Percentiles rank a stretch among this genome's conserved stretches.
phyloP scores from a whole-genome alignment of 441 rosid genomes.

The Bocquillonia castaneifolia region DNA sequence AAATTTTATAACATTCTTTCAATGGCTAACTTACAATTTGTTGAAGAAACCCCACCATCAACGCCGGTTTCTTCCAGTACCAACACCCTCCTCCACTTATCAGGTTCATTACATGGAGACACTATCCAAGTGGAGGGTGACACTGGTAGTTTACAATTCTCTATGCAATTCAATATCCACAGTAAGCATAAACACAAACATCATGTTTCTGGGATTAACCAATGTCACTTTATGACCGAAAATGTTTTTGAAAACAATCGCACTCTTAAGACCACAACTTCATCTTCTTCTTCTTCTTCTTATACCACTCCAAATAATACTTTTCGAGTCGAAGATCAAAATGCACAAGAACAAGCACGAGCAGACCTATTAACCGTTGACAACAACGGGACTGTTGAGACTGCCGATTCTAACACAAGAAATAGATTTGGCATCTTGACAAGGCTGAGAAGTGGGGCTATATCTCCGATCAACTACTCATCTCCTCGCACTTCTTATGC shows the following conservation, averaged over 20 bases:
- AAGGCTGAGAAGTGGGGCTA: conserved; percentile 18
- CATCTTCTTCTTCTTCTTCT: conserved; percentile 16
- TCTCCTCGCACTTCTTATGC: conserved; percentile 4
- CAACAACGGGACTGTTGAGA: conserved; percentile 3
- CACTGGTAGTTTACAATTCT: conserved; percentile 12
- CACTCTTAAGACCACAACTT: neutral
- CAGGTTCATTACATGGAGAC: conserved; percentile 17
- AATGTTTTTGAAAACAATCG: conserved; percentile 9
- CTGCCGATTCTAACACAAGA: neutral
- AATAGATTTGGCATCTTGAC: conserved; percentile 3
- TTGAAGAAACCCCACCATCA: neutral
- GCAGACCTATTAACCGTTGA: neutral
- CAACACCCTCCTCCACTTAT: conserved; percentile 11
- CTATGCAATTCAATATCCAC: conserved; percentile 13
- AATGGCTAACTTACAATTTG: neutral
- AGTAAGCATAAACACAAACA: neutral
- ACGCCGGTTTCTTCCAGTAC: no score
- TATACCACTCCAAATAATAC: conserved; percentile 5
- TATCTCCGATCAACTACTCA: conserved; percentile 16
- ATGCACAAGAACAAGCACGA: neutral
- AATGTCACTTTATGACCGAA: neutral
- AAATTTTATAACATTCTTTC: neutral
- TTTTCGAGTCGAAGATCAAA: neutral
- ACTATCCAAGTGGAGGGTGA: conserved; percentile 18
- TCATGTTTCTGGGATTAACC: neutral